A percentile compares a stretch with the other conserved stretches of the same genome.
Conservation (phyloP, 1,139 yeast genomes). For the Hansenula anomala region DNA sequence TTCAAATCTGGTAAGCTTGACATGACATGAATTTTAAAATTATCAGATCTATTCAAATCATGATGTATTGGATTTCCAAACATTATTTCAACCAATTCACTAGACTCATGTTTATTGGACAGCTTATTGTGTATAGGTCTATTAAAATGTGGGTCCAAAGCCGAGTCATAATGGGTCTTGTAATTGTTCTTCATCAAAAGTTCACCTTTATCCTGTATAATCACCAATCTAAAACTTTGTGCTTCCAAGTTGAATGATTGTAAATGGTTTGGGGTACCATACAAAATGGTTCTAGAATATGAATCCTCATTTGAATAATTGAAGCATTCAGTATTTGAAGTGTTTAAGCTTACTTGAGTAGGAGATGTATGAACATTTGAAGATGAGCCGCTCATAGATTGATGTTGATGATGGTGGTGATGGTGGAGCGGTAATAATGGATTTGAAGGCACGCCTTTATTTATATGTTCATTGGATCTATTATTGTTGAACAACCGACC, state of each 20-base stretch:
- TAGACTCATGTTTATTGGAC: constrained; percentile 21
- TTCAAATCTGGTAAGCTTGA: constrained; percentile 9
- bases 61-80: constrained; percentile 23
- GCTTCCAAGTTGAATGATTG: constrained; percentile 5
- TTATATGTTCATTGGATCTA: constrained; percentile 2
- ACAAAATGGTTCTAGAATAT: constrained; percentile 19
- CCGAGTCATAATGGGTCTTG: constrained; percentile 26
- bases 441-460: background rate
- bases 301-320: constrained; percentile 14
- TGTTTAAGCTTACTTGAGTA: too few species aligned
- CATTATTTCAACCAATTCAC: constrained; percentile 14
- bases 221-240: constrained; percentile 25
- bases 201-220: constrained; percentile 32
- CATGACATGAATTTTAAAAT: constrained; percentile 13
- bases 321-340: background rate
- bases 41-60: constrained; percentile 14
- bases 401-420: background rate
- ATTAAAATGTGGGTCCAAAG: constrained; percentile 18
- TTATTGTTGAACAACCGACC: constrained; percentile 5
- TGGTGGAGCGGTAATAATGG: background rate
- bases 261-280: constrained; percentile 19
- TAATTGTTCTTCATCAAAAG: constrained; percentile 30
- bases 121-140: constrained; percentile 9
- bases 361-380: background rate
- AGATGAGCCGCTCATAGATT: background rate